Percentiles rank a stretch among this genome's conserved stretches.
Evolutionary conservation across 495 filamentous ascomycete genomes (phyloP).

Genomic region (Penicillium psychrofluorescens): DNA sequence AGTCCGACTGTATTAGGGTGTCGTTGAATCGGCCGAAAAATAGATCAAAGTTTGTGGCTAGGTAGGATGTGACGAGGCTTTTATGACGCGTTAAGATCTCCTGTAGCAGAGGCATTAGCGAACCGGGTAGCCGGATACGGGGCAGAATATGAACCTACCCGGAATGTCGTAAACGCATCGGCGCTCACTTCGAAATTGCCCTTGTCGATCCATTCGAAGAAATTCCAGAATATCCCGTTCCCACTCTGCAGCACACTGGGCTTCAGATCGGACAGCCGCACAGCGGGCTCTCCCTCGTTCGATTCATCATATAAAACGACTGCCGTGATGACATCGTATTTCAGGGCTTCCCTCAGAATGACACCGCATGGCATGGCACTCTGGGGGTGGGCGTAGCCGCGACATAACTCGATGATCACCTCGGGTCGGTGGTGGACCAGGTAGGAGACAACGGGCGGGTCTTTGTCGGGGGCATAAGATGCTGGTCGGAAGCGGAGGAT

Average conservation of each 20-base stretch:
- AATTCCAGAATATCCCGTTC: slow-evolving; percentile 88
- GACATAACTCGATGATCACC: slow-evolving; percentile 79
- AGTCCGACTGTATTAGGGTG: slow-evolving; percentile 81
- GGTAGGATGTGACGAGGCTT: slow-evolving; percentile 73
- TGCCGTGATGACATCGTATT: slow-evolving; percentile 80
- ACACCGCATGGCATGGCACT: slow-evolving; percentile 90
- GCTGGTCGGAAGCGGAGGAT: slow-evolving; percentile 71
- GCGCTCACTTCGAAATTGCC: slow-evolving; percentile 94
- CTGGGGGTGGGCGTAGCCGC: slow-evolving; percentile 81
- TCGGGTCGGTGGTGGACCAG: slow-evolving; percentile 79
- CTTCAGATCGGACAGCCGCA: slow-evolving; percentile 57
- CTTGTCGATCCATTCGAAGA: slow-evolving; percentile 95
- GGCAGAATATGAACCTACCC: slow-evolving; percentile 45
- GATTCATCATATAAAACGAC: slow-evolving; percentile 91
- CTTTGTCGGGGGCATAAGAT: slow-evolving; percentile 40
- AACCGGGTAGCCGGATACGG: background rate
- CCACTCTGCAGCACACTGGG: slow-evolving; percentile 60
- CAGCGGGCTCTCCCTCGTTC: slow-evolving; percentile 44
- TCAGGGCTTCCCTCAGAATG: slow-evolving; percentile 84
- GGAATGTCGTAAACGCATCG: slow-evolving; percentile 94
- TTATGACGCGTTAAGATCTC: slow-evolving; percentile 95
- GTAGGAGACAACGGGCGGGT: slow-evolving; percentile 78
- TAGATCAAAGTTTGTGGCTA: slow-evolving; percentile 76
- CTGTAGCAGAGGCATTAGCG: slow-evolving; percentile 32
- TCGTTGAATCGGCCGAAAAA: slow-evolving; percentile 91